Evolutionary conservation across 2,329 filamentous ascomycete genomes (phyloP).

Genomic region (Aspergillus flavus): DNA sequence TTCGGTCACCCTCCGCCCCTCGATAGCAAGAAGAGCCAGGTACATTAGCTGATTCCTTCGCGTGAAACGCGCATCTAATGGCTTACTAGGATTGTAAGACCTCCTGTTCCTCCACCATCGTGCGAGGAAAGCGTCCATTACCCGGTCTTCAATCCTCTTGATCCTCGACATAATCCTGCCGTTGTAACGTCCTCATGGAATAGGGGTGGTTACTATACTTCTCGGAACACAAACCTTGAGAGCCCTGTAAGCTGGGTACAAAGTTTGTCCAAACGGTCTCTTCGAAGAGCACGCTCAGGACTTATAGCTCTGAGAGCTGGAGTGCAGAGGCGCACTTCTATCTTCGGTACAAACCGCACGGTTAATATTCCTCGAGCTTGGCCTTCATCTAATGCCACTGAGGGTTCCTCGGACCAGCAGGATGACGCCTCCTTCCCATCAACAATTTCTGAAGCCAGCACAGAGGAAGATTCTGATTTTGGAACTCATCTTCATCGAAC

Average conservation of each 20-base stretch:
- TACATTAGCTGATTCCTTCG: conserved; percentile 11
- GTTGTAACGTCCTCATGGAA: conserved; percentile 12
- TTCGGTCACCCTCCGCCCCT: conserved; percentile 24
- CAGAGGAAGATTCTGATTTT: conserved; percentile 32
- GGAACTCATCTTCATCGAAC: conserved; percentile 31
- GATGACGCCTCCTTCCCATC: conserved; percentile 19
- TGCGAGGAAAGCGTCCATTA: conserved; percentile 40
- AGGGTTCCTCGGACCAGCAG: conserved; percentile 9
- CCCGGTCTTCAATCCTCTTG: conserved; percentile 38
- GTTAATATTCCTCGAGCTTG: conserved; percentile 12
- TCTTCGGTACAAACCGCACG: not conserved
- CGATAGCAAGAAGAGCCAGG: conserved; percentile 25
- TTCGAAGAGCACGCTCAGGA: conserved; percentile 36
- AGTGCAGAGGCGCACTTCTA: conserved; percentile 24
- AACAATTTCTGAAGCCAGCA: conserved; percentile 31
- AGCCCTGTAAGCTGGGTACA: conserved; percentile 30
- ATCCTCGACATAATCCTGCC: conserved; percentile 39
- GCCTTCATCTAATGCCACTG: conserved; percentile 22
- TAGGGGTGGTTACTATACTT: conserved; percentile 14
- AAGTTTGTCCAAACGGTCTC: conserved; percentile 30
- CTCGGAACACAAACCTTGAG: conserved; percentile 17
- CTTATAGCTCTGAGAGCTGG: conserved; percentile 33
- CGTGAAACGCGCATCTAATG: not conserved
- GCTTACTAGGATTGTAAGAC: conserved; percentile 13
- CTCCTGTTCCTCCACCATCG: conserved; percentile 19